These are phyloP conservation scores for Penicillium sp. DNA, from an alignment of 2,329 filamentous ascomycete species.

Conservation along the genomic window DNA sequence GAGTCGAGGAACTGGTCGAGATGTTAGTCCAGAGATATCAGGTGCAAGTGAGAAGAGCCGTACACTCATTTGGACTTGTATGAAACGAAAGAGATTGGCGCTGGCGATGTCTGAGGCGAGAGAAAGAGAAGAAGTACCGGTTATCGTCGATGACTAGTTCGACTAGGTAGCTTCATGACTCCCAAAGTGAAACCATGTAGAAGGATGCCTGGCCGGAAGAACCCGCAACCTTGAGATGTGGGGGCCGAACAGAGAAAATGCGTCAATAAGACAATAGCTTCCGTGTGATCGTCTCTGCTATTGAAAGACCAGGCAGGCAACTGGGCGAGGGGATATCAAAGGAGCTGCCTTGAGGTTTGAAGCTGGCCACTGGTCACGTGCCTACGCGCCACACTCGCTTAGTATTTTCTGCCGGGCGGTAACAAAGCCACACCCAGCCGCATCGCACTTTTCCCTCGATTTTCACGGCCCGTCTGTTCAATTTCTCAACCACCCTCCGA, in stretches of 20 bases:
- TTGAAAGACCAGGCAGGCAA: conserved; percentile 1
- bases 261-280: background rate
- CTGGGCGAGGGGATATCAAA: conserved; percentile 11
- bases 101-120: background rate
- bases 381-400: conserved; percentile 38
- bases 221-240: background rate
- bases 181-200: conserved; percentile 27
- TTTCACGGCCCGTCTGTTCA: conserved; percentile 24
- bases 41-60: conserved; percentile 5
- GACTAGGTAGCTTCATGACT: conserved; percentile 40
- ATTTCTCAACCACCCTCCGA: conserved; percentile 46
- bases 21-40: conserved; percentile 20
- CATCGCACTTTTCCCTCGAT: conserved; percentile 39
- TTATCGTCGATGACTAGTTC: conserved; percentile 40
- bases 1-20: conserved; percentile 48
- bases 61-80: conserved; percentile 38
- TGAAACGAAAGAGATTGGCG: background rate
- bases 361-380: conserved; percentile 29
- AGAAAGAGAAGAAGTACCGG: conserved; percentile 18
- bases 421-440: conserved; percentile 35
- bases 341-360: conserved; percentile 10
- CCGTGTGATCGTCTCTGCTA: background rate
- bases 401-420: conserved; percentile 24
- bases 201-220: conserved; percentile 9
- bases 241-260: background rate